Evolutionary conservation across 2,329 filamentous ascomycete species (phyloP).

Genomic region (Ascochyta clinopodiicola): DNA sequence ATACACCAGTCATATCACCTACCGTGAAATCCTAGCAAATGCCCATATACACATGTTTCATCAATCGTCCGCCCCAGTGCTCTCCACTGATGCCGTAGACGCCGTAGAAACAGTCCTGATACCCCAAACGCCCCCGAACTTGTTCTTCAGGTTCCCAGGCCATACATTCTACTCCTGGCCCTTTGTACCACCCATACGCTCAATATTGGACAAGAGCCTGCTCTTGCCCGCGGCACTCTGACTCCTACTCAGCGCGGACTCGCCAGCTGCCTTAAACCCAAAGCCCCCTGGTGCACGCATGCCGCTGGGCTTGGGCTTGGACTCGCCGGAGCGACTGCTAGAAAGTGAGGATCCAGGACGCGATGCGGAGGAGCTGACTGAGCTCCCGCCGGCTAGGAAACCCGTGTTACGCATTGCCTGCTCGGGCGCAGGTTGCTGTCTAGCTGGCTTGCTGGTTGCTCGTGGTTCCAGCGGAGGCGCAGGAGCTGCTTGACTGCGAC

Average conservation of each 20-base stretch:
- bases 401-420: constrained; percentile 41
- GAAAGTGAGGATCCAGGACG: constrained; percentile 39
- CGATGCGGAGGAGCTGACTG: constrained; percentile 17
- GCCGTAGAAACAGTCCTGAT: constrained; percentile 9
- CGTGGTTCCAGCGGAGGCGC: constrained; percentile 8
- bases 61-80: constrained; percentile 5
- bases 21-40: not conserved
- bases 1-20: not conserved
- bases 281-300: constrained; percentile 63
- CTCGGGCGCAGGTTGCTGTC: constrained; percentile 23
- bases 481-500: constrained; percentile 57
- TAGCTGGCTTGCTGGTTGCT: constrained; percentile 21
- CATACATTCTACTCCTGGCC: constrained; percentile 29
- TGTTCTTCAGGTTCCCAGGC: constrained; percentile 9
- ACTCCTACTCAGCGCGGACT: constrained; percentile 39
- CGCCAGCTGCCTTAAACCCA: constrained; percentile 36
- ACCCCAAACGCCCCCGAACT: constrained; percentile 4
- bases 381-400: constrained; percentile 36
- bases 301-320: constrained; percentile 59
- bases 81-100: constrained; percentile 2
- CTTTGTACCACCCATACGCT: constrained; percentile 75
- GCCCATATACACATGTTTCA: constrained; percentile 2
- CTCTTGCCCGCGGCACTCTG: constrained; percentile 58
- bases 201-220: constrained; percentile 83
- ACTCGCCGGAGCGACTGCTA: constrained; percentile 32